Evolutionary conservation across 345 rosid genomes (phyloP), one percentile per base, ranked within the genome.

Genomic region (Mallotus nudiflorus): DNA sequence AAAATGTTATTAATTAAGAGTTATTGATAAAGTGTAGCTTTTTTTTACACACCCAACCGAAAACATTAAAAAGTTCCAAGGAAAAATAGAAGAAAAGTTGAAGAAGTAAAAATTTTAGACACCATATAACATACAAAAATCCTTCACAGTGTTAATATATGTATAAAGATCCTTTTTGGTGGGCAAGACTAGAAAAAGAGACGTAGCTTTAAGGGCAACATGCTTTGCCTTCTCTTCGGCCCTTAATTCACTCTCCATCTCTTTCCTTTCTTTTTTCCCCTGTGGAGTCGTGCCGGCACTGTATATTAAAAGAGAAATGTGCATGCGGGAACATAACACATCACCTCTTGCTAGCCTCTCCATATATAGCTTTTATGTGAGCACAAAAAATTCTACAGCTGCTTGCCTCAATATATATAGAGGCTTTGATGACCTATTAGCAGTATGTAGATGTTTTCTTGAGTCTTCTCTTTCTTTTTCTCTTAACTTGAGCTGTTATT

Each of bases 301-400:
- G 67, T 61, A 31, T 58, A 42, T 28, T 66, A 24, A 74, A 67
- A 71, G 69, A 29, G 28, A 73, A 29, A 31, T 53, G 18, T 73
- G 82, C 86, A 81, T 77, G 87, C 85, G 82, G 81, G 77, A 76
- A 81, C 76, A 66, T 68, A 66, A 65, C 66, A 9, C 46, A 42
- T 52, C 61, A 3, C 40, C 5, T 11, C 22, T 56, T 2, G 29
- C 33, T 25, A 39, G 49, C 14, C 39, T 50, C 69, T 53, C 19
- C 5, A 24, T n/a, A 18, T 9, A 24, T n/a, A 18, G 49, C n/a
- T n/a, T n/a, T n/a, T 65, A 53, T 74, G 52, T 73, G 39, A 42
- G 58, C 65, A 9, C 65, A 39, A 28, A 66, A 40, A n/a, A 6
- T 13, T 33, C 25, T 18, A 59, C 49, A 18, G 25, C 40, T 55